Evolutionary conservation across 306 rosid species (phyloP), one percentile per base, ranked within the genome.

Genomic region (Malus fusca): DNA sequence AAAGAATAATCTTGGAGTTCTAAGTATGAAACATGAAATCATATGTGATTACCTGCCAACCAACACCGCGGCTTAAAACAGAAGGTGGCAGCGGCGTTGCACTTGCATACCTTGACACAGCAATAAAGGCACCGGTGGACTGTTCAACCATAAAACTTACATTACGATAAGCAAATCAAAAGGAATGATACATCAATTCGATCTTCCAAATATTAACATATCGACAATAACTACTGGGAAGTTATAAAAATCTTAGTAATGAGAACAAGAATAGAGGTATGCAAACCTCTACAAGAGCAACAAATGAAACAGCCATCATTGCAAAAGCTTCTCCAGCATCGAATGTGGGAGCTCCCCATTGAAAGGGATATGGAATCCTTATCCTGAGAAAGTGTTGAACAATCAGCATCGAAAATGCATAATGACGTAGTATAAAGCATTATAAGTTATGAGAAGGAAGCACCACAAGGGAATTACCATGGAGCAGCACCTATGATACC

Each of bases 331-430:
- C 98, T 62, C 98, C 98, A 9, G 98, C 97, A 66, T 94, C 95
- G 73, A 94, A 94, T 75, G 94, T 91, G 31, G 98, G 98, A 61
- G 97, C 96, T 75, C 98, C 98, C 98, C 98, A 94, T 77, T 94
- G 98, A 87, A 94, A 94, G 60, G 98, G 98, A 79, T 92, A 94
- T 1, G 98, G 98, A 52, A 94, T 79, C 78, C 98, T 88, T 69
- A 94, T 91, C 98, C 98, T 94, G 88, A 69, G 71, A 28, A 53
- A 28, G 21, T 11, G 17, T 56, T 23, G 1, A 37, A 61, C 59
- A 60, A 43, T 61, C 92, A 17, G 97, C 97, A 61, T 94, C 93
- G 66, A 92, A 93, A 73, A 89, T 90, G 33, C 4, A 58, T 11
- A 58, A 56, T n/a, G 28, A 58, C 3, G 12, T n/a, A 22, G 14